Evolutionary conservation across 371 early-diverging fungal species (phyloP).

Genomic region (Apophysomyces variabilis): DNA sequence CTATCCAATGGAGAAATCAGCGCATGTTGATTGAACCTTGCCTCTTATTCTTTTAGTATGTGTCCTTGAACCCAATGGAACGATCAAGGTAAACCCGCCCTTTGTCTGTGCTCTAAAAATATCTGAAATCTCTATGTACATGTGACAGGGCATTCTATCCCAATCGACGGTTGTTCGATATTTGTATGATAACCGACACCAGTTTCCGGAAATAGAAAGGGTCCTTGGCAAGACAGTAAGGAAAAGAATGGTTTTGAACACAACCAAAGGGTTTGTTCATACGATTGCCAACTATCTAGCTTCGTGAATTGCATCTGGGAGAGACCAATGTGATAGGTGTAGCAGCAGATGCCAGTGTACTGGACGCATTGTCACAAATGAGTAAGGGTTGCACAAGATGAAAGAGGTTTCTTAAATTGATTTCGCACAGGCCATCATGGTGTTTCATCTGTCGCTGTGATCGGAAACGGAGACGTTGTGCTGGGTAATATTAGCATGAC

Average conservation of each 20-base stretch:
- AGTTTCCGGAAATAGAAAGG: conserved; percentile 40
- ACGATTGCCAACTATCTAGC: conserved; percentile 21
- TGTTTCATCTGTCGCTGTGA: conserved; percentile 66
- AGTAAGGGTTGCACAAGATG: conserved; percentile 37
- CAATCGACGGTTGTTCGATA: conserved; percentile 75
- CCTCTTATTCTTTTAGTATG: conserved; percentile 45
- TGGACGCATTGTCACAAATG: conserved; percentile 65
- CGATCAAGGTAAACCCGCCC: conserved; percentile 35
- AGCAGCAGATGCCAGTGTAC: conserved; percentile 49
- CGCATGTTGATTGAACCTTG: neutral
- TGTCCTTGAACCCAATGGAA: conserved; percentile 57
- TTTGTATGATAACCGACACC: conserved; percentile 56
- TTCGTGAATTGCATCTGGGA: conserved; percentile 59
- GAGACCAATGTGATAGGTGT: conserved; percentile 61
- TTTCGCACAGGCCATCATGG: conserved; percentile 50
- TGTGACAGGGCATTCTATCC: conserved; percentile 71
- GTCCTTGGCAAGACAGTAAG: conserved; percentile 50
- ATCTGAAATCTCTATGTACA: conserved; percentile 6
- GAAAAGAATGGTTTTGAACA: neutral
- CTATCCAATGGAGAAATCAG: too few relatives aligned
- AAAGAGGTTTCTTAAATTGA: neutral
- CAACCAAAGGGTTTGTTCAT: neutral
- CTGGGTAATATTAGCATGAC: conserved; percentile 75
- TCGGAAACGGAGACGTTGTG: conserved; percentile 62
- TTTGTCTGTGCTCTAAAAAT: neutral